phyloP scores from a whole-genome alignment of 805 yeast genomes.

The Maudiozyma bulderi region DNA sequence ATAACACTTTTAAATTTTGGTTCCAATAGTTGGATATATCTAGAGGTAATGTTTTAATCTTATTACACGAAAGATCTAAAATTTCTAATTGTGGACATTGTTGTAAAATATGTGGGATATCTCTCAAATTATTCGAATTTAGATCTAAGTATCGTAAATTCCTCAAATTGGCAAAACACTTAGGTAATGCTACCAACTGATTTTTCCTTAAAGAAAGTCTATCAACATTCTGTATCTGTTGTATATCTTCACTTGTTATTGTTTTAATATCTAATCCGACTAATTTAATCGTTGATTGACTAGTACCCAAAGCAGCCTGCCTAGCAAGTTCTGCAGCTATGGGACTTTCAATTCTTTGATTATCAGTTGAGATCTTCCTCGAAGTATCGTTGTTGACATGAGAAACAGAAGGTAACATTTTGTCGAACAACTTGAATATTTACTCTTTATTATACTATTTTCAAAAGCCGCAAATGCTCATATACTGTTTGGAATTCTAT shows the following conservation, averaged over 20 bases:
- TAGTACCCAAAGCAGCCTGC: constrained; percentile 2
- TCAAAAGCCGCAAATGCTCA: no score
- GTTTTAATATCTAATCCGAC: constrained; percentile 32
- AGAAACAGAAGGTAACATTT: not conserved
- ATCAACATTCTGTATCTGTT: constrained; percentile 32
- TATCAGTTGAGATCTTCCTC: not conserved
- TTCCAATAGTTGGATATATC: constrained; percentile 32
- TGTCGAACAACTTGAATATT: not conserved
- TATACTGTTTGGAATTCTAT: no score
- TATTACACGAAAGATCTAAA: constrained; percentile 55
- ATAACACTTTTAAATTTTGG: constrained; percentile 44
- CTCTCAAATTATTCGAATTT: constrained; percentile 46
- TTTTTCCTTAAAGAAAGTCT: constrained; percentile 49
- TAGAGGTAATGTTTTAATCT: constrained; percentile 39
- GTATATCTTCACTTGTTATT: constrained; percentile 33
- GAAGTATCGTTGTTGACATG: not conserved
- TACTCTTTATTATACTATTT: no score
- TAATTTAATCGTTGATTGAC: constrained; percentile 28
- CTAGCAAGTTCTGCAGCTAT: constrained; percentile 46
- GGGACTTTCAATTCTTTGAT: constrained; percentile 17
- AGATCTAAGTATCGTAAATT: constrained; percentile 53
- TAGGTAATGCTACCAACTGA: constrained; percentile 38
- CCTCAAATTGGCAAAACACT: constrained; percentile 34
- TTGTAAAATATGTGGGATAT: constrained; percentile 41
- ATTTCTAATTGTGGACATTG: constrained; percentile 43